Percentiles rank a stretch among this genome's conserved stretches.
Evolutionary conservation across 306 rosid genomes (phyloP).

Genomic region (Rosa persica): DNA sequence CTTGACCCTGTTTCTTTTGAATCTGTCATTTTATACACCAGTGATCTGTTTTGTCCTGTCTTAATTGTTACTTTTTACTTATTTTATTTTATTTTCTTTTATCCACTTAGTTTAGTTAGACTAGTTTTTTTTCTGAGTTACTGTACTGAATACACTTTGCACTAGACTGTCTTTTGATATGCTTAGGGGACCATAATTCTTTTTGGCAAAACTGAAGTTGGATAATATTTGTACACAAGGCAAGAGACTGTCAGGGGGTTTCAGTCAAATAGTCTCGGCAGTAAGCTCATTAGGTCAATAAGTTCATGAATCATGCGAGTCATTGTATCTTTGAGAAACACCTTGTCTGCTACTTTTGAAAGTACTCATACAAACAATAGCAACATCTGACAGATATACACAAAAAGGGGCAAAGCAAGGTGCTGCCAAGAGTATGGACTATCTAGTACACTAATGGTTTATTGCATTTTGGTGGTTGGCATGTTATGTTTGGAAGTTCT

Average conservation of each 20-base stretch:
- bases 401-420: background rate
- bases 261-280: background rate
- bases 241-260: background rate
- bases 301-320: no score
- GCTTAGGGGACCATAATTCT: background rate
- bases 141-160: background rate
- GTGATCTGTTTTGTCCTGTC: background rate
- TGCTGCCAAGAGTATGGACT: background rate
- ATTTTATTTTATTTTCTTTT: background rate
- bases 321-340: background rate
- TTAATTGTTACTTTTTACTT: background rate
- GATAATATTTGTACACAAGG: background rate
- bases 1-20: constrained; percentile 10
- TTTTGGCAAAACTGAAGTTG: background rate
- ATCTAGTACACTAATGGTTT: background rate
- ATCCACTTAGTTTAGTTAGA: background rate
- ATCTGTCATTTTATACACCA: background rate
- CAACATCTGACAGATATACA: background rate
- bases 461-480: background rate
- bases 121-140: background rate
- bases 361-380: background rate
- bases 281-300: background rate
- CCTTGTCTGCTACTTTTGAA: background rate
- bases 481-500: background rate
- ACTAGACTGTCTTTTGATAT: background rate